These are phyloP conservation scores for Scorias spongiosa DNA, from an alignment of 2,329 filamentous ascomycete genomes.

Conservation along the genomic window DNA sequence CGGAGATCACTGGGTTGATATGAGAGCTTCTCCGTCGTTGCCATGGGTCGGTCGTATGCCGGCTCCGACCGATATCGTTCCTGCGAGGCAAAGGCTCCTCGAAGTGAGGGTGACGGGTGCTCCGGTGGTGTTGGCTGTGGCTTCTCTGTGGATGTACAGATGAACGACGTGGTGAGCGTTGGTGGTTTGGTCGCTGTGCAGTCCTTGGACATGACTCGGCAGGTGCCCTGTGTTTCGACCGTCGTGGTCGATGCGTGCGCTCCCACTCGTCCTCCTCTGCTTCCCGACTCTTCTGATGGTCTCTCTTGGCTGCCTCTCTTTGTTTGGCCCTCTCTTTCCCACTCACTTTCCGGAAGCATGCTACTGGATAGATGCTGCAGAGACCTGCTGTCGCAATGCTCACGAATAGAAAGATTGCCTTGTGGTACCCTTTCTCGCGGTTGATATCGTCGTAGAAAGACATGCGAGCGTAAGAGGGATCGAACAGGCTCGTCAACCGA, in stretches of 20 bases:
- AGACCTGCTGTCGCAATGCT: conserved; percentile 16
- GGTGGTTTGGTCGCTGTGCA: conserved; percentile 9
- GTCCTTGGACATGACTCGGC: conserved; percentile 9
- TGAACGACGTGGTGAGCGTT: conserved; percentile 10
- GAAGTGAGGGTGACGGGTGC: conserved; percentile 7
- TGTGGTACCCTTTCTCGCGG: conserved; percentile 18
- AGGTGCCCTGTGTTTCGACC: conserved; percentile 11
- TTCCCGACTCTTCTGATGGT: conserved; percentile 9
- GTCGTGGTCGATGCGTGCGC: conserved; percentile 9
- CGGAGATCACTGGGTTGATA: too few species aligned
- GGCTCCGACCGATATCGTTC: too few species aligned
- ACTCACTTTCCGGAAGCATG: conserved; percentile 22
- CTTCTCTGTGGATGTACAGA: conserved; percentile 4
- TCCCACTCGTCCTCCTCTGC: conserved; percentile 10
- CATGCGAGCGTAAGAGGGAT: conserved; percentile 2
- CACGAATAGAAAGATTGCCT: conserved; percentile 17
- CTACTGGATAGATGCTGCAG: conserved; percentile 21
- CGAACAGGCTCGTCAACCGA: too few species aligned
- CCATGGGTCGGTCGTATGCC: too few species aligned
- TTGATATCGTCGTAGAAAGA: conserved; percentile 17
- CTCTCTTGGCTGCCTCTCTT: conserved; percentile 12
- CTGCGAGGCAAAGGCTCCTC: not conserved
- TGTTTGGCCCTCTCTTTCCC: conserved; percentile 15
- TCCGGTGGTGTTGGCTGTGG: conserved; percentile 7
- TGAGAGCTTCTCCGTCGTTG: too few species aligned